A percentile compares a stretch with the other conserved stretches of the same genome.
phyloP scores from a whole-genome alignment of 805 yeast species.

The Geotrichum ghanense region DNA sequence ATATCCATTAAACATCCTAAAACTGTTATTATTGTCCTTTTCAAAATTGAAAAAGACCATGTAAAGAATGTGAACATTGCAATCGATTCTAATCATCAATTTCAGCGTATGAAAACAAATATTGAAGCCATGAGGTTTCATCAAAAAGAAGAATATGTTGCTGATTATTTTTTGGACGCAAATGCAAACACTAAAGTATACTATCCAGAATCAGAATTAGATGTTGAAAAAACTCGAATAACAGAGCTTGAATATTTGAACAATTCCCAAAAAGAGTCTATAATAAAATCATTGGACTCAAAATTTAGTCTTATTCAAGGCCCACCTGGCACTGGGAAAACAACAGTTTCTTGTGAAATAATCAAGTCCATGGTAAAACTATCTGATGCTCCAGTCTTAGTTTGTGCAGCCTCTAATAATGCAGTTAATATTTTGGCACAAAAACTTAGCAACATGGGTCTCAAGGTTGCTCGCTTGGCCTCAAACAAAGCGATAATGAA shows the following conservation, averaged over 20 bases:
- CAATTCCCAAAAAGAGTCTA: constrained; percentile 70
- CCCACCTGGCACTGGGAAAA: constrained; percentile 97
- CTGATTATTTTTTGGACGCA: too few relatives aligned
- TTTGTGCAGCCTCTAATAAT: constrained; percentile 92
- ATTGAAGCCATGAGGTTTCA: too few relatives aligned
- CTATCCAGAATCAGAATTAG: too few relatives aligned
- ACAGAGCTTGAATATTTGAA: constrained; percentile 62
- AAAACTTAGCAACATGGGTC: constrained; percentile 56
- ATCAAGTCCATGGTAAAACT: constrained; percentile 60
- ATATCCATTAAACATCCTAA: too few relatives aligned
- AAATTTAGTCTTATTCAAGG: constrained; percentile 84
- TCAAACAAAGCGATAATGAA: constrained; percentile 65
- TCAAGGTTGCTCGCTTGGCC: constrained; percentile 64
- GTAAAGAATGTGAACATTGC: too few relatives aligned
- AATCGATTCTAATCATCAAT: too few relatives aligned
- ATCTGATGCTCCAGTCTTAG: constrained; percentile 56
- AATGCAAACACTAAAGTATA: too few relatives aligned
- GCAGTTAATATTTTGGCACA: constrained; percentile 86
- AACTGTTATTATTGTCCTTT: too few relatives aligned
- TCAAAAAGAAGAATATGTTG: too few relatives aligned
- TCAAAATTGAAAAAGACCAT: too few relatives aligned
- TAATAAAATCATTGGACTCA: constrained; percentile 49
- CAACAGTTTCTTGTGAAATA: constrained; percentile 84
- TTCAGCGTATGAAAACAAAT: too few relatives aligned
- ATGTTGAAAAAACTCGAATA: too few relatives aligned